Evolutionary conservation across 1,284 basidiomycete species (phyloP), one percentile per base, ranked within the genome.

Genomic region (Abortiporus biennis): DNA sequence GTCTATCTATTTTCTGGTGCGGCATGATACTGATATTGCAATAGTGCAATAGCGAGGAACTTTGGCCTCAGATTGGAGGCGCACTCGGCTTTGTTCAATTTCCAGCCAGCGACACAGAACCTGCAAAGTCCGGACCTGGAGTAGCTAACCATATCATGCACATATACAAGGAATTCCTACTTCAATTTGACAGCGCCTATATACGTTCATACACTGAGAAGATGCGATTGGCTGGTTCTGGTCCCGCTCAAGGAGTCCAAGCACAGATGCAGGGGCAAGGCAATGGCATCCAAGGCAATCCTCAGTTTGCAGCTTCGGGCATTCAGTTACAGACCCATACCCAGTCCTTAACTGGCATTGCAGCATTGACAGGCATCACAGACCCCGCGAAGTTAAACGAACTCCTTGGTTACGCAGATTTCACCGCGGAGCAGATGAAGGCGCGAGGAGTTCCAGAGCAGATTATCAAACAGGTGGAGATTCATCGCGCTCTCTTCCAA

Each of bases 11-110:
- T 23, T 17, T 34, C 1, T 38, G 19, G 6, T 41, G 25, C 30
- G 36, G 20, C 20, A 41, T 33, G 11, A 36, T 24, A 32, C 40
- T 31, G 22, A 25, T 15, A 8, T 24, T 27, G 35, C 29, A 36
- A 23, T 40, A 84, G 80, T 72, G 81, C n/a, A 63, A 64, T 15
- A 41, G 37, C 13, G 27, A 33, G 15, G 80, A 84, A 20, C 47
- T 69, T 42, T 88, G 85, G 85, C 55, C 71, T 11, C 61, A 78
- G 35, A 74, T 88, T 46, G 85, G 74, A 9, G 83, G 69, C 11
- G 71, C 69, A 29, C 64, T 88, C 55, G 79, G 78, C 5, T 78
- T 80, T 50, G 67, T 78, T 2, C 67, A 76, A 38, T 79, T 85
- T 47, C 74, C 76, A 2, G 78, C 68, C 2, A 72, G 59, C 8